phyloP scores from a whole-genome alignment of 2,329 filamentous ascomycete species.

The Bipolaris bicolor region DNA sequence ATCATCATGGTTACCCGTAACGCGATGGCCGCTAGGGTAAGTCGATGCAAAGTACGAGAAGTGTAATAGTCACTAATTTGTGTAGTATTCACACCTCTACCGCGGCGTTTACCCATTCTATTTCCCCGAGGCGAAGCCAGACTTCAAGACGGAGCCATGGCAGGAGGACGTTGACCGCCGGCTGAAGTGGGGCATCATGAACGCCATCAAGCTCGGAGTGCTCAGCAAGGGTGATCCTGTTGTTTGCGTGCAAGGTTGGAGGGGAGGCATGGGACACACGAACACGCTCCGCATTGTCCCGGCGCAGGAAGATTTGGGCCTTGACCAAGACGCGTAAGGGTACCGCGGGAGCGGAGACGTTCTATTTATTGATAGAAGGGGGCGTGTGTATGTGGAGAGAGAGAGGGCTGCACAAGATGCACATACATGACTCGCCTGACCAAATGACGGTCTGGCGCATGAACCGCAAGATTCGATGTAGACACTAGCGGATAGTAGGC shows the following conservation, averaged over 20 bases:
- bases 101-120: conserved; percentile 98
- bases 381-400: conserved; percentile 17
- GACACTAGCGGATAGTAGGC: conserved; percentile 32
- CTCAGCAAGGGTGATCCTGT: conserved; percentile 75
- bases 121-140: conserved; percentile 90
- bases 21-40: conserved; percentile 74
- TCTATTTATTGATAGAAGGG: conserved; percentile 22
- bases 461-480: conserved; percentile 28
- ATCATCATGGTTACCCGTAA: conserved; percentile 99
- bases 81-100: conserved; percentile 85
- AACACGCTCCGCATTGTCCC: conserved; percentile 70
- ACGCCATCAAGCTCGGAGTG: conserved; percentile 82
- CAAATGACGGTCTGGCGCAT: conserved; percentile 32
- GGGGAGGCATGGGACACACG: conserved; percentile 89
- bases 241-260: conserved; percentile 88
- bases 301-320: conserved; percentile 57
- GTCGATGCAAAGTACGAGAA: conserved; percentile 23
- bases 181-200: conserved; percentile 93
- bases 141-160: conserved; percentile 93
- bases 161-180: conserved; percentile 98
- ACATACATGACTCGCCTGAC: conserved; percentile 34
- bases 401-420: conserved; percentile 20
- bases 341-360: conserved; percentile 11
- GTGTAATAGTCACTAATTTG: conserved; percentile 21
- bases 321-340: conserved; percentile 54